These are phyloP conservation scores for Zelopaecilomyces penicillatus DNA, from an alignment of 2,329 filamentous ascomycete genomes.

Conservation along the genomic window DNA sequence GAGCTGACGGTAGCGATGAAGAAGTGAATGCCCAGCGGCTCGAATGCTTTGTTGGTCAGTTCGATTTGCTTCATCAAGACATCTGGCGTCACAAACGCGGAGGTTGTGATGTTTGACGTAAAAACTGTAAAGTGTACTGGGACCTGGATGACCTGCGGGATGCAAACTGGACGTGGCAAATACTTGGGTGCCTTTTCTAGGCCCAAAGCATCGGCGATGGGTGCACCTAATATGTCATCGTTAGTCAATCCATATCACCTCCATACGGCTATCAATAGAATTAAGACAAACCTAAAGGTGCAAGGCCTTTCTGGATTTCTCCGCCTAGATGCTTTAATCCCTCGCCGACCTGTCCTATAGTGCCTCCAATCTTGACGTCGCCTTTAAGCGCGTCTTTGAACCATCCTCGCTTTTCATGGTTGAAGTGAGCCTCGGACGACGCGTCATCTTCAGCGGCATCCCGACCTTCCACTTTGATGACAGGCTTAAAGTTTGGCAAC, in stretches of 20 bases:
- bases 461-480: background rate
- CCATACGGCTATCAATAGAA: background rate
- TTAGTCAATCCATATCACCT: background rate
- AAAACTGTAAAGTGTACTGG: constrained; percentile 1
- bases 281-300: background rate
- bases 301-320: constrained; percentile 1
- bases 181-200: background rate
- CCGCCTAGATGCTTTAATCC: background rate
- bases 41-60: background rate
- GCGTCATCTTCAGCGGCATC: background rate
- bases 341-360: background rate
- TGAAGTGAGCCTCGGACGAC: too few relatives aligned
- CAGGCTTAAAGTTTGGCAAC: background rate
- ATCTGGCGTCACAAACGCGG: background rate
- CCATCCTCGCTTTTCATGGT: too few relatives aligned
- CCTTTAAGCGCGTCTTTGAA: too few relatives aligned
- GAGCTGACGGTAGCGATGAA: constrained; percentile 1
- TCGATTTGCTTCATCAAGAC: background rate
- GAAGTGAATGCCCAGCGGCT: constrained; percentile 1
- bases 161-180: background rate
- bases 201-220: background rate
- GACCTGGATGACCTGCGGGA: background rate
- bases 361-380: background rate
- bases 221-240: background rate
- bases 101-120: constrained; percentile 1